Evolutionary conservation across 2,329 filamentous ascomycete genomes (phyloP).

Genomic region (Grosmannia serpens): DNA sequence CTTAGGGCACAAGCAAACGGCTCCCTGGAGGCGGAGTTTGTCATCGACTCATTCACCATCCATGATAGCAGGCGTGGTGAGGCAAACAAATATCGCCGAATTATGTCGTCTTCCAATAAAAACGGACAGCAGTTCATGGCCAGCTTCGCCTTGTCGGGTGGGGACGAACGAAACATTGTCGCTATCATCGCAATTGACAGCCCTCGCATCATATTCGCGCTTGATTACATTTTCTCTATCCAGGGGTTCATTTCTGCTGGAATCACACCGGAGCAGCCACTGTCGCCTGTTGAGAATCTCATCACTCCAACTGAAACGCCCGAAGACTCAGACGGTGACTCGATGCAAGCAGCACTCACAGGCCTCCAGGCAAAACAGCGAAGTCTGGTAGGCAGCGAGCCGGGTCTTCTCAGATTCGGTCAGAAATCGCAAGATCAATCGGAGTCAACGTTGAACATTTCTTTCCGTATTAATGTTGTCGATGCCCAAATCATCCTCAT

Average conservation of each 20-base stretch:
- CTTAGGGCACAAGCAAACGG: slow-evolving; percentile 86
- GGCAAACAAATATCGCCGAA: slow-evolving; percentile 91
- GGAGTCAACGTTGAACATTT: slow-evolving; percentile 53
- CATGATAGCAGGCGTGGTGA: slow-evolving; percentile 81
- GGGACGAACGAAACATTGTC: slow-evolving; percentile 69
- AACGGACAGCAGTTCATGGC: slow-evolving; percentile 98
- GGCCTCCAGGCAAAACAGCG: neutral
- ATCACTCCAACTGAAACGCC: slow-evolving; percentile 44
- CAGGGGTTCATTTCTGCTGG: slow-evolving; percentile 72
- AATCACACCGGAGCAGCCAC: slow-evolving; percentile 48
- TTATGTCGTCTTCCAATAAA: slow-evolving; percentile 95
- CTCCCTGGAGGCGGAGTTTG: slow-evolving; percentile 81
- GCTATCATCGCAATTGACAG: slow-evolving; percentile 91
- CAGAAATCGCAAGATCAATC: slow-evolving; percentile 4
- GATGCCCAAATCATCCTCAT: slow-evolving; percentile 95
- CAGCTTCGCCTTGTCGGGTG: slow-evolving; percentile 83
- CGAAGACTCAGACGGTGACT: slow-evolving; percentile 49
- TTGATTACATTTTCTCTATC: slow-evolving; percentile 90
- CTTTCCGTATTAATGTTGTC: slow-evolving; percentile 86
- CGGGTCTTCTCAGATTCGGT: slow-evolving; percentile 7
- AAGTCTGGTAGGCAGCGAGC: neutral
- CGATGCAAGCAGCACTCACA: slow-evolving; percentile 33
- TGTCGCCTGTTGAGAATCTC: slow-evolving; percentile 36
- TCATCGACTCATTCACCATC: slow-evolving; percentile 91
- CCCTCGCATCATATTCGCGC: slow-evolving; percentile 82